A percentile compares a stretch with the other conserved stretches of the same genome.
phyloP scores from a whole-genome alignment of 176 grass and related monocot species.

The Aegilops tauschii region DNA sequence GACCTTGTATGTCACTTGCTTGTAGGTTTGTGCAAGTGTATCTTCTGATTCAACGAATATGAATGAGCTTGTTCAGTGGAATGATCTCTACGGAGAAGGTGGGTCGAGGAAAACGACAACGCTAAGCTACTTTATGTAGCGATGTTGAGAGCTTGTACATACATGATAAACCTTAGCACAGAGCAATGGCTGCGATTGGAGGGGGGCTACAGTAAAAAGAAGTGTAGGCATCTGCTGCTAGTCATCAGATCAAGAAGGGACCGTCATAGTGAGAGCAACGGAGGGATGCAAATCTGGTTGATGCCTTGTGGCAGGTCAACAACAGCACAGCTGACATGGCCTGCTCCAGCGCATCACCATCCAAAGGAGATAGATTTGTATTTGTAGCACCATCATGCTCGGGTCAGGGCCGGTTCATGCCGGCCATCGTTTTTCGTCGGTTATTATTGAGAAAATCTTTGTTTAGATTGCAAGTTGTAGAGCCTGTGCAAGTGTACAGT shows the following conservation, averaged over 20 bases:
- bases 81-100: conserved; percentile 87
- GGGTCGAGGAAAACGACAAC: conserved; percentile 92
- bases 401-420: not conserved
- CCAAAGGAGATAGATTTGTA: not conserved
- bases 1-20: conserved; percentile 6
- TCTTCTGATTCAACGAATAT: conserved; percentile 92
- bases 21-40: conserved; percentile 92
- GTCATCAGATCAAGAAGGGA: not conserved
- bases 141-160: conserved; percentile 24
- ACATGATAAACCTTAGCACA: conserved; percentile 13
- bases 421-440: not conserved
- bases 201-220: not conserved
- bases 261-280: not conserved
- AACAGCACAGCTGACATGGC: not conserved
- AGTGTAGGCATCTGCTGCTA: not conserved
- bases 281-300: not conserved
- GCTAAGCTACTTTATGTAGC: conserved; percentile 97
- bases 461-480: conserved; percentile 30
- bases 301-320: not conserved
- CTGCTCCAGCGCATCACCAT: not conserved
- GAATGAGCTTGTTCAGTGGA: conserved; percentile 89
- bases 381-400: not conserved
- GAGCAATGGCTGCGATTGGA: conserved; percentile 4
- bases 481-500: conserved; percentile 58
- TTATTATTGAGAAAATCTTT: not conserved